Evolutionary conservation across 148 eudicot species (phyloP).

Genomic region (Limonium bicolor): DNA sequence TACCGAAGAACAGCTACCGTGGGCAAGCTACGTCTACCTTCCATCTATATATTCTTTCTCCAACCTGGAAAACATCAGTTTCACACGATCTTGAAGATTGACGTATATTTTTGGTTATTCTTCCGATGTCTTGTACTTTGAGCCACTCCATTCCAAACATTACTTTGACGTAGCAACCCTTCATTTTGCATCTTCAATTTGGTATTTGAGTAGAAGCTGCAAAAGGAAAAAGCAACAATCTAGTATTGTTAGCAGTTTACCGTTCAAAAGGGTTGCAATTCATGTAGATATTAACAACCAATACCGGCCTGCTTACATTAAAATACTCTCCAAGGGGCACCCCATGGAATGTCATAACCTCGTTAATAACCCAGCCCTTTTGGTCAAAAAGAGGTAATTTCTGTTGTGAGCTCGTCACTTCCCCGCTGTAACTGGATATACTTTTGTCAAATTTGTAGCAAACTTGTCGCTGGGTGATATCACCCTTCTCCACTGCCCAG

Average conservation of each 20-base stretch:
- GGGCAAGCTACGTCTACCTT: too few species aligned
- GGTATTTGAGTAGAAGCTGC: constrained; percentile 82
- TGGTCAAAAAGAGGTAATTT: constrained; percentile 47
- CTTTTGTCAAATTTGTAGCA: constrained; percentile 66
- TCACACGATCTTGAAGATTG: constrained; percentile 50
- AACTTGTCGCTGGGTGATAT: constrained; percentile 58
- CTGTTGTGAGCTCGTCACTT: constrained; percentile 84
- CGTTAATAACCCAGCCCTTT: constrained; percentile 87
- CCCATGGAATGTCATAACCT: constrained; percentile 80
- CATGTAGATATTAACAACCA: background rate
- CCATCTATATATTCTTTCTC: constrained; percentile 53
- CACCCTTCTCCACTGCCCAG: constrained; percentile 77
- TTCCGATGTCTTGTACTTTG: constrained; percentile 63
- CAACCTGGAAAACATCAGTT: constrained; percentile 50
- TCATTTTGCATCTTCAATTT: constrained; percentile 51
- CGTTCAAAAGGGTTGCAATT: background rate
- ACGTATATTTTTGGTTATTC: constrained; percentile 58
- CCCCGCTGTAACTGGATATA: constrained; percentile 69
- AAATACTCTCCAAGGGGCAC: constrained; percentile 77
- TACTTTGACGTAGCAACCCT: constrained; percentile 56
- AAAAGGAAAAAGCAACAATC: background rate
- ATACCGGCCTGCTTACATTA: constrained; percentile 30
- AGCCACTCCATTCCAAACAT: constrained; percentile 67
- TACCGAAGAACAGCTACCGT: too few species aligned
- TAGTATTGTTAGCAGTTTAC: background rate